phyloP scores from a whole-genome alignment of 2,329 filamentous ascomycete species.

The Acarospora socialis region DNA sequence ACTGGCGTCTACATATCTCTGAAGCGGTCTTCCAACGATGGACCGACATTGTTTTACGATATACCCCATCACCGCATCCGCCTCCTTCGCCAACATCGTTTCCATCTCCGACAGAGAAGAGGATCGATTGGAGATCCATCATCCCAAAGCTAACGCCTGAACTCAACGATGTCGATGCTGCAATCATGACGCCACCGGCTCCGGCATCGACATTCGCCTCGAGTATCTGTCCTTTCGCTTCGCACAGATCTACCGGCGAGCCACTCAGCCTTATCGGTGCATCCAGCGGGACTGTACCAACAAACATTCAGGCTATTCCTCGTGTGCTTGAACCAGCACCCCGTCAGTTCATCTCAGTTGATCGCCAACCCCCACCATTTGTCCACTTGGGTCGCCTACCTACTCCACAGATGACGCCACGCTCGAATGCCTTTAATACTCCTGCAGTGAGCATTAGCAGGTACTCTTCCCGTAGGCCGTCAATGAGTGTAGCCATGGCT shows the following conservation, averaged over 20 bases:
- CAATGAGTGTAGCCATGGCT: constrained; percentile 45
- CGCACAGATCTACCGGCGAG: not conserved
- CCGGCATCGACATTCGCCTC: constrained; percentile 3
- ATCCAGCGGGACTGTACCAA: constrained; percentile 19
- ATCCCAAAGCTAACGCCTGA: constrained; percentile 44
- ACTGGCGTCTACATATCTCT: constrained; percentile 90
- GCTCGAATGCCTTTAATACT: constrained; percentile 38
- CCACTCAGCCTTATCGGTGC: not conserved
- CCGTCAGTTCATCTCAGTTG: constrained; percentile 23
- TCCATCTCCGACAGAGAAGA: constrained; percentile 18
- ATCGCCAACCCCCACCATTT: constrained; percentile 37
- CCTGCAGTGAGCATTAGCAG: constrained; percentile 45
- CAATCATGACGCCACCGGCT: constrained; percentile 13
- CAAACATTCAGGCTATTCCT: constrained; percentile 23
- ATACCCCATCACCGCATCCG: constrained; percentile 47
- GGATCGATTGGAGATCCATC: constrained; percentile 30
- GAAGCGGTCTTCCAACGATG: constrained; percentile 81
- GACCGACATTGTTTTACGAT: constrained; percentile 82
- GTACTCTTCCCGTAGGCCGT: constrained; percentile 36
- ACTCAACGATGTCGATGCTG: constrained; percentile 29
- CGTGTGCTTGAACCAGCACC: constrained; percentile 38
- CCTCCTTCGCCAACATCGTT: constrained; percentile 15
- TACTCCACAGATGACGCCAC: constrained; percentile 49
- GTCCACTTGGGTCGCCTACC: constrained; percentile 42
- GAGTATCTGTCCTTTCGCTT: no score